Base-by-base conservation (phyloP, 1,139 yeast genomes). In the Sugiyamaella pinicola region DNA sequence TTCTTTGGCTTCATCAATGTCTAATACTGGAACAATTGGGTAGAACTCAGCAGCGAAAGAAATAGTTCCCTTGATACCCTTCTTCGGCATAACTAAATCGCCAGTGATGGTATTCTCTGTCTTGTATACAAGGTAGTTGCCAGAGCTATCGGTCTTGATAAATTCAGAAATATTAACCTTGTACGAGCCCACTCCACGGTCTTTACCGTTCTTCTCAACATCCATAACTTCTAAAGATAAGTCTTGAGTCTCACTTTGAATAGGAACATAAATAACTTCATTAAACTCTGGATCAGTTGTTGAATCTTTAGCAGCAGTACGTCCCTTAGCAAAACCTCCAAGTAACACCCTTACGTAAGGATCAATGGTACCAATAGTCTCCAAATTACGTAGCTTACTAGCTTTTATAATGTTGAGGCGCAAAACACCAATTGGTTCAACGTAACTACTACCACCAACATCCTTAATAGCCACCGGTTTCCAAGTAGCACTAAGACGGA, bases 151-250 rank as follows among this genome's bases (percentile, higher is more conserved):
- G 66, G 81, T 83, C 58, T 80, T 78, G 64, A 93, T 83, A 62
- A 88, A 74, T 29, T 84, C 87, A 54, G 77, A 74, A 57, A 88
- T 74, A 61, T 82, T 80, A 22, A 93, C 74, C 63, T 84, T 85
- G 70, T 86, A 85, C 12, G 85, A 79, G 51, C 99, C 99, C 54
- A 93, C 78, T 8, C 96, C 81, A 67, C 97, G 82, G 69, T 95
- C 99, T 40, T 83, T 81, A 19, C 85, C 81, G 54, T 75, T 78
- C 55, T 78, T 77, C 71, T 91, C 95, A 44, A 85, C 87, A 71
- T 91, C 98, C 96, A 93, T 87, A 9, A 83, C 95, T 69, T 93
- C 98, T 52, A 95, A 69, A 2, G 90, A 83, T 59, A 91, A 72
- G 64, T 80, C 84, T 69, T 91, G 98, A 66, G 84, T 84, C 37